A percentile compares a stretch with the other conserved stretches of the same genome.
Evolutionary conservation across 805 yeast species (phyloP).

Genomic region (Metahyphopichia silvanorum): DNA sequence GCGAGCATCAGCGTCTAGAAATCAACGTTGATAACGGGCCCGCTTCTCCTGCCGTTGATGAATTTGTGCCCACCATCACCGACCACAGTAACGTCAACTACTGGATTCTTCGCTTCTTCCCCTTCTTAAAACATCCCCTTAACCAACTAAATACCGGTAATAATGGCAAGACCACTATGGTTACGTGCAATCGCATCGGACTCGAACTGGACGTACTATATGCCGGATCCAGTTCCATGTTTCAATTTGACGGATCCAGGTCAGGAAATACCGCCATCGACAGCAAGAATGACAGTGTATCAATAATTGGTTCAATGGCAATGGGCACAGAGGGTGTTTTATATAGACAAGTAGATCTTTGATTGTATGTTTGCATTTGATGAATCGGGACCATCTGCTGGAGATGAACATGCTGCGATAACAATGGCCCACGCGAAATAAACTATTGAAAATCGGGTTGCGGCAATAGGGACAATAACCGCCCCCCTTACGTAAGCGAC

Average conservation of each 20-base stretch:
- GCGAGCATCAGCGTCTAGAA: constrained; percentile 3
- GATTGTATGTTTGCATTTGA: no score
- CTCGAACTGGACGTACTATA: constrained; percentile 67
- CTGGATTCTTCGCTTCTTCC: constrained; percentile 72
- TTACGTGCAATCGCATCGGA: constrained; percentile 73
- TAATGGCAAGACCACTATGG: constrained; percentile 30
- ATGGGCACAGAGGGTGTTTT: constrained; percentile 66
- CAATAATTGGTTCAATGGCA: constrained; percentile 53
- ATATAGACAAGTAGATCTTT: constrained; percentile 55
- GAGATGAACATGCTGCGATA: no score
- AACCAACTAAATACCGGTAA: constrained; percentile 21
- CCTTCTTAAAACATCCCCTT: constrained; percentile 45
- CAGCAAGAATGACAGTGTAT: constrained; percentile 47
- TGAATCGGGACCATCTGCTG: no score
- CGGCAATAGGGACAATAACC: no score
- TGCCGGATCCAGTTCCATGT: constrained; percentile 62
- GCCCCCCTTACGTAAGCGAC: no score
- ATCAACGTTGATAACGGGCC: constrained; percentile 1
- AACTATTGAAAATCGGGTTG: no score
- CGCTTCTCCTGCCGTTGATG: constrained; percentile 1
- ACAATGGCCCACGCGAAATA: no score
- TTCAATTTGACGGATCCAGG: constrained; percentile 38
- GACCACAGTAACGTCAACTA: constrained; percentile 56
- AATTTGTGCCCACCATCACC: constrained; percentile 31
- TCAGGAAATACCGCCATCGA: constrained; percentile 29